These are phyloP conservation scores for Petunia hybrid DNA, from an alignment of 305 asterid species.

Conservation along the genomic window DNA sequence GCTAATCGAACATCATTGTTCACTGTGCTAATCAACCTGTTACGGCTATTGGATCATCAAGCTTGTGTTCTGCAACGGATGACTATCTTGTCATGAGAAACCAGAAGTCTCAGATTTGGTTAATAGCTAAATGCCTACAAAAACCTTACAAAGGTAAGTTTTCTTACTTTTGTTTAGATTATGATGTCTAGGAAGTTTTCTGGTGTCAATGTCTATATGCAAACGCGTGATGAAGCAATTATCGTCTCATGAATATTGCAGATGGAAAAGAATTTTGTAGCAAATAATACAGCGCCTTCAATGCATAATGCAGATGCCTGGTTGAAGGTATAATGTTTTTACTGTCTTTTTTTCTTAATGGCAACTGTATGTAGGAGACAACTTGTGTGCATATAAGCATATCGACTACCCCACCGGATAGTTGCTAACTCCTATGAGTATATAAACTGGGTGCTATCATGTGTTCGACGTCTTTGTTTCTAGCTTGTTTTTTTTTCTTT, in stretches of 20 bases:
- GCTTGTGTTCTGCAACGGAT: constrained; percentile 95
- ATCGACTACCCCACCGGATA: no score
- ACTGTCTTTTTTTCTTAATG: background rate
- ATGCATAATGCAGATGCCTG: constrained; percentile 95
- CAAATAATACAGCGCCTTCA: constrained; percentile 79
- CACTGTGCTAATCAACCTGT: constrained; percentile 87
- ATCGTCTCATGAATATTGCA: no score
- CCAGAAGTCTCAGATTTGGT: constrained; percentile 97
- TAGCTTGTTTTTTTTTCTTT: background rate
- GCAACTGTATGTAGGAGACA: no score
- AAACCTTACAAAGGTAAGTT: constrained; percentile 90
- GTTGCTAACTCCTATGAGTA: no score
- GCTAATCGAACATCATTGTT: constrained; percentile 97
- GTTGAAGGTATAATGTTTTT: constrained; percentile 64
- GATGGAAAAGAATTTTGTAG: constrained; percentile 48
- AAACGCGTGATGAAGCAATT: background rate
- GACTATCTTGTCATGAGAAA: constrained; percentile 79
- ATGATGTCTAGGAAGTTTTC: background rate
- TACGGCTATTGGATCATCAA: constrained; percentile 92
- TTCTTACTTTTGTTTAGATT: constrained; percentile 7
- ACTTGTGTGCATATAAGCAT: no score
- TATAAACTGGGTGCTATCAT: no score
- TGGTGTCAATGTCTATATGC: background rate
- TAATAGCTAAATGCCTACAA: constrained; percentile 82
- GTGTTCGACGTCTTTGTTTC: background rate